These are phyloP conservation scores for Epichloe sibirici DNA, from an alignment of 2,329 filamentous ascomycete genomes.

Conservation along the genomic window DNA sequence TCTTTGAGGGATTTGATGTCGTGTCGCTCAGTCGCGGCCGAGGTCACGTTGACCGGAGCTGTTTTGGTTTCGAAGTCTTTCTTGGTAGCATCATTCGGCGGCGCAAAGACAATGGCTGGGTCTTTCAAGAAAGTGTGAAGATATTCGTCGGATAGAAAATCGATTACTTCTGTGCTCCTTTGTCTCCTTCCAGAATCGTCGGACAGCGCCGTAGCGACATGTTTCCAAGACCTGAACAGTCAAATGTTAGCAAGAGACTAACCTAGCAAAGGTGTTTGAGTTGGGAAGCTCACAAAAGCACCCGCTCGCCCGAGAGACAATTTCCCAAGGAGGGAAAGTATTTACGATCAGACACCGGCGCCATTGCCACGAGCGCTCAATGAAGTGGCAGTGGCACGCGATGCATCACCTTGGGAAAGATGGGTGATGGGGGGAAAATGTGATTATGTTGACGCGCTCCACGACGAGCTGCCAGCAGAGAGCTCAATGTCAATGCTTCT, in stretches of 20 bases:
- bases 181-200: slow-evolving; percentile 46
- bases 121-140: slow-evolving; percentile 56
- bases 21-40: slow-evolving; percentile 52
- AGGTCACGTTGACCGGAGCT: slow-evolving; percentile 72
- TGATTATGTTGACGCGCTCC: slow-evolving; percentile 22
- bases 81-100: slow-evolving; percentile 50
- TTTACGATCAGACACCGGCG: slow-evolving; percentile 53
- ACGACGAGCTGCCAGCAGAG: slow-evolving; percentile 8
- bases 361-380: slow-evolving; percentile 51
- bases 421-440: slow-evolving; percentile 12
- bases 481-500: background rate
- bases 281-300: slow-evolving; percentile 56
- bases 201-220: slow-evolving; percentile 41
- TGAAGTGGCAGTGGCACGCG: slow-evolving; percentile 25
- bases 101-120: slow-evolving; percentile 55
- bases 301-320: slow-evolving; percentile 68
- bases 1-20: slow-evolving; percentile 71
- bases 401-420: slow-evolving; percentile 23
- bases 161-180: slow-evolving; percentile 41
- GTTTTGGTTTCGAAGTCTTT: slow-evolving; percentile 72
- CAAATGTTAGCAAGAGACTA: slow-evolving; percentile 10
- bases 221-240: slow-evolving; percentile 44
- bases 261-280: background rate
- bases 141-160: slow-evolving; percentile 60
- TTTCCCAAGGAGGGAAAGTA: slow-evolving; percentile 80